Evolutionary conservation across 2,329 filamentous ascomycete genomes (phyloP), one percentile per base, ranked within the genome.

Genomic region (Ophiostoma quercus): DNA sequence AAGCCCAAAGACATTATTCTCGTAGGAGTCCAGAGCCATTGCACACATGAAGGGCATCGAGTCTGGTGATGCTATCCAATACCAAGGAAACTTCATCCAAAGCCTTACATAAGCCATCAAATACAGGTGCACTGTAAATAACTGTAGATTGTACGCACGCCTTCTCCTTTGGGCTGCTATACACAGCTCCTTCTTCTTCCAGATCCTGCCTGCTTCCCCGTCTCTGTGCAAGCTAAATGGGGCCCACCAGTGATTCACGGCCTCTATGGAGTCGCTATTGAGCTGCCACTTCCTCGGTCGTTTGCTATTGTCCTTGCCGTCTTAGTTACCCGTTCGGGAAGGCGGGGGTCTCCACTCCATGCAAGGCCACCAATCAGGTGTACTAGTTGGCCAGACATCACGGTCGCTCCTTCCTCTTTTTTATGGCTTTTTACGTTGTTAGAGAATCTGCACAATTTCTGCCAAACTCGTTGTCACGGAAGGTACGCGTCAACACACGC

Each of bases 361-460:
- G 34, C 34, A 41, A 65, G 62, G 62, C 65, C 29, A 19, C 65
- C 65, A 66, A 66, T 66, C 39, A 47, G n/a, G 34, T 43, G 34
- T 39, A 41, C 34, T 25, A 41, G 14, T 25, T 37, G 41, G 11
- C 66, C 22, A 2, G 25, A 67, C 25, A 67, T 54, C 66, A 39
- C 37, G 39, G 67, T 66, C 66, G 66, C 69, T 68, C 70, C 47
- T 69, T 70, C 70, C 68, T 29, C 12, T 22, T 29, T 29, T 29
- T 29, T 29, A 29, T 29, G n/a, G 32, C 34, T 2, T 5, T 34
- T 34, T 5, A 34, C 34, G 34, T 34, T 34, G 34, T 34, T 34
- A 34, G 2, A 34, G 34, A 34, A 34, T 34, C 34, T 34, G 34
- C 34, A 54, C 41, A 43, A 19, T 19, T 34, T 16, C 8, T 47